These are phyloP conservation scores for Ceratocystis variospora DNA, from an alignment of 2,329 filamentous ascomycete genomes.

Conservation along the genomic window DNA sequence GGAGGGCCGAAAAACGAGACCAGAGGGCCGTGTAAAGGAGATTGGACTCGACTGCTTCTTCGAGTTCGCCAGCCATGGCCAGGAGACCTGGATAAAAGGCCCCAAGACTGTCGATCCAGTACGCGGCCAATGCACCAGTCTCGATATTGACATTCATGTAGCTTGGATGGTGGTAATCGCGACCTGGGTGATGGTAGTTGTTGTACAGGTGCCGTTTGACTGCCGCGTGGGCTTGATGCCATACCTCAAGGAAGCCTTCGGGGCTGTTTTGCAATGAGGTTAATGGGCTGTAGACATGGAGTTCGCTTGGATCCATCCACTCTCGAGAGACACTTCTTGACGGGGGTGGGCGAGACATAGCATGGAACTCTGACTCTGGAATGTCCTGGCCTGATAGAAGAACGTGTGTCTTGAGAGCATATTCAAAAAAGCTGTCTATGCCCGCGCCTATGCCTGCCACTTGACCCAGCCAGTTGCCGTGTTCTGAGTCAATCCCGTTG, in stretches of 20 bases:
- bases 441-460: constrained; percentile 93
- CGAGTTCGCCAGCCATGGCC: constrained; percentile 71
- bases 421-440: constrained; percentile 97
- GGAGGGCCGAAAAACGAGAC: constrained; percentile 86
- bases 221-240: constrained; percentile 72
- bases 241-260: constrained; percentile 65
- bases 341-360: constrained; percentile 27
- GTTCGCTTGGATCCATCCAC: constrained; percentile 50
- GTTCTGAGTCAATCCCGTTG: constrained; percentile 82
- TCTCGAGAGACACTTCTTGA: constrained; percentile 27
- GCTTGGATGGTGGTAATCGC: constrained; percentile 63
- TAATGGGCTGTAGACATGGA: constrained; percentile 40
- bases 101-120: constrained; percentile 92
- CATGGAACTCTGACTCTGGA: constrained; percentile 32
- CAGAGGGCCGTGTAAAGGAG: constrained; percentile 84
- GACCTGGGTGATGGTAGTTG: constrained; percentile 26
- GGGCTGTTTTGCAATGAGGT: constrained; percentile 54
- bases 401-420: constrained; percentile 87
- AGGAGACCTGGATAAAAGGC: constrained; percentile 90
- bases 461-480: constrained; percentile 73
- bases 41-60: constrained; percentile 83
- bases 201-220: constrained; percentile 89
- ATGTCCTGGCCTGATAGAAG: constrained; percentile 62
- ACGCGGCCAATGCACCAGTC: constrained; percentile 75
- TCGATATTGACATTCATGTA: constrained; percentile 81